These are phyloP conservation scores for Stromatinia cepivora DNA, from an alignment of 2,329 filamentous ascomycete species.

Conservation along the genomic window DNA sequence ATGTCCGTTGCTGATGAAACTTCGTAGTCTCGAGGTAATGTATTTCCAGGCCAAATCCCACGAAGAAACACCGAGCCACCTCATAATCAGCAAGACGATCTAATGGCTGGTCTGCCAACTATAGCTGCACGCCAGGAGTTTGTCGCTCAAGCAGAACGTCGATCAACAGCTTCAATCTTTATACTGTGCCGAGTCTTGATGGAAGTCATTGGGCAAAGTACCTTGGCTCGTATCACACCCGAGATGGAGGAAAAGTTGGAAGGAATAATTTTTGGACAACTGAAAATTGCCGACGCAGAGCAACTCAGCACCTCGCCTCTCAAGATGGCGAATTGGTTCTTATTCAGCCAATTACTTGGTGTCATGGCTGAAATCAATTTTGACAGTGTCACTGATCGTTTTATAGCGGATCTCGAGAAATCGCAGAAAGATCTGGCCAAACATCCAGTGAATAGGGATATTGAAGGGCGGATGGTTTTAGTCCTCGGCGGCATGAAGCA, in stretches of 20 bases:
- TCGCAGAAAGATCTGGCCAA: constrained; percentile 78
- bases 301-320: constrained; percentile 75
- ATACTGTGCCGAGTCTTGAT: constrained; percentile 91
- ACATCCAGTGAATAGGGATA: constrained; percentile 63
- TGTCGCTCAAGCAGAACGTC: constrained; percentile 78
- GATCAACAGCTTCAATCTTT: constrained; percentile 93
- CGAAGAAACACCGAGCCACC: constrained; percentile 73
- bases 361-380: constrained; percentile 96
- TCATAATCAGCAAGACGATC: constrained; percentile 32
- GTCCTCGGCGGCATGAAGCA: constrained; percentile 91
- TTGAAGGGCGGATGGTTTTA: constrained; percentile 81
- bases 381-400: constrained; percentile 76
- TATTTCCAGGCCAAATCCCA: constrained; percentile 46
- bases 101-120: constrained; percentile 32
- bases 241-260: constrained; percentile 95
- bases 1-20: constrained; percentile 18
- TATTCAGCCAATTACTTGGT: constrained; percentile 91
- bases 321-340: constrained; percentile 91
- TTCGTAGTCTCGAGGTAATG: constrained; percentile 31
- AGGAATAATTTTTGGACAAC: constrained; percentile 93
- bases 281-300: constrained; percentile 85
- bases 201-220: constrained; percentile 91
- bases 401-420: constrained; percentile 75
- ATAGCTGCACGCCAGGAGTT: constrained; percentile 62
- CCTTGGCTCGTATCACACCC: constrained; percentile 73